Evolutionary conservation across 2,329 filamentous ascomycete genomes (phyloP).

Genomic region (Byssoonygena ceratinophila): DNA sequence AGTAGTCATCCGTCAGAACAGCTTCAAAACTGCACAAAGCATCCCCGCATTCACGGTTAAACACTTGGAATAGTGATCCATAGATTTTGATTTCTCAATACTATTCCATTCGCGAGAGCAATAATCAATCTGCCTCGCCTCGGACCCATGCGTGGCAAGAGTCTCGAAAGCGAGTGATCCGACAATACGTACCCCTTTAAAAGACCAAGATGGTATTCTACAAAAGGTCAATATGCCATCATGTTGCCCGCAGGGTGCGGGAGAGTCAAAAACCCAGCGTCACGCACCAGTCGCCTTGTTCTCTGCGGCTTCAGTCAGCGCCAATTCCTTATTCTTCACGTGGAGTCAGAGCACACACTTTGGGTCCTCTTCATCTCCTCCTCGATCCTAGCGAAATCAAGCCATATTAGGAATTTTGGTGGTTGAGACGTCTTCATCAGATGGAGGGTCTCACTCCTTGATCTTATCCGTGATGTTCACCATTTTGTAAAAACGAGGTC

Average conservation of each 20-base stretch:
- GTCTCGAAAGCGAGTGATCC: not conserved
- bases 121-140: not conserved
- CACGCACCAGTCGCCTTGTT: conserved; percentile 94
- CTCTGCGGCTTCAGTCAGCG: conserved; percentile 47
- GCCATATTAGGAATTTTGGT: conserved; percentile 14
- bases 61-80: not conserved
- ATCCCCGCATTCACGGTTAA: not conserved
- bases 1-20: not conserved
- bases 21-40: not conserved
- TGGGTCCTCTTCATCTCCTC: conserved; percentile 99
- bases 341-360: conserved; percentile 50
- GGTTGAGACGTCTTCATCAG: not conserved
- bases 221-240: conserved; percentile 27
- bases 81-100: not conserved
- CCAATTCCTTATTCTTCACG: conserved; percentile 10
- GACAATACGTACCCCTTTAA: conserved; percentile 65
- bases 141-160: not conserved
- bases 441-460: conserved; percentile 64
- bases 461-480: conserved; percentile 99
- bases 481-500: conserved; percentile 47
- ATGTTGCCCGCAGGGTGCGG: not conserved
- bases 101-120: not conserved
- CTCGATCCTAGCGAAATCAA: conserved; percentile 64
- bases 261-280: conserved; percentile 6
- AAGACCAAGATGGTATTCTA: conserved; percentile 96